Conservation (phyloP, 2,329 filamentous ascomycete species). For the Akanthomyces uredinophilus region DNA sequence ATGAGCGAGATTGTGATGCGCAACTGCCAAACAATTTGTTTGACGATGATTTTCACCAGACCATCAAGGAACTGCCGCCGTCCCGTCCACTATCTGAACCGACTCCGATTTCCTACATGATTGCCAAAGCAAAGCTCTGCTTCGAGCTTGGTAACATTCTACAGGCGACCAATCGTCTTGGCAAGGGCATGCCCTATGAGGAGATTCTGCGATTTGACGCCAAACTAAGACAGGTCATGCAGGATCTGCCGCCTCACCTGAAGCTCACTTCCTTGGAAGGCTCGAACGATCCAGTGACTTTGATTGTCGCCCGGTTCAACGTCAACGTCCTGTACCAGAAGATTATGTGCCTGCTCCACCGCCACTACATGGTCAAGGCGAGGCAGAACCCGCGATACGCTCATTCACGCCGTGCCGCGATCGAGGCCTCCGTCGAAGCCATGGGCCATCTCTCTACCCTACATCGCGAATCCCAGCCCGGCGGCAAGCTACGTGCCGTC, state of each 20-base stretch:
- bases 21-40: slow-evolving; percentile 72
- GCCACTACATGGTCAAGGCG: slow-evolving; percentile 77
- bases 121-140: slow-evolving; percentile 64
- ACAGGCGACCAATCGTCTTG: slow-evolving; percentile 55
- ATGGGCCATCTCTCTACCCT: slow-evolving; percentile 72
- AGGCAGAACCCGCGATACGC: slow-evolving; percentile 74
- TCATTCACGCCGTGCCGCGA: slow-evolving; percentile 76
- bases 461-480: slow-evolving; percentile 66
- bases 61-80: slow-evolving; percentile 61
- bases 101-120: slow-evolving; percentile 75
- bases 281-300: slow-evolving; percentile 72
- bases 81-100: slow-evolving; percentile 64
- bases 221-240: slow-evolving; percentile 55
- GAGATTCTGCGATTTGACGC: slow-evolving; percentile 59
- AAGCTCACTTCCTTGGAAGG: slow-evolving; percentile 71
- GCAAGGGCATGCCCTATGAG: slow-evolving; percentile 54
- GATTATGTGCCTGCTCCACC: slow-evolving; percentile 81
- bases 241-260: slow-evolving; percentile 73
- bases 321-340: slow-evolving; percentile 85
- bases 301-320: slow-evolving; percentile 80
- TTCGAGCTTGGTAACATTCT: slow-evolving; percentile 67
- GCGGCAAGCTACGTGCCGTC: slow-evolving; percentile 65
- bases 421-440: slow-evolving; percentile 81
- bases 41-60: slow-evolving; percentile 72
- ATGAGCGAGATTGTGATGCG: slow-evolving; percentile 69